Evolutionary conservation across 192 early-diverging fungal species (phyloP).

Genomic region (Dissophora ornata): DNA sequence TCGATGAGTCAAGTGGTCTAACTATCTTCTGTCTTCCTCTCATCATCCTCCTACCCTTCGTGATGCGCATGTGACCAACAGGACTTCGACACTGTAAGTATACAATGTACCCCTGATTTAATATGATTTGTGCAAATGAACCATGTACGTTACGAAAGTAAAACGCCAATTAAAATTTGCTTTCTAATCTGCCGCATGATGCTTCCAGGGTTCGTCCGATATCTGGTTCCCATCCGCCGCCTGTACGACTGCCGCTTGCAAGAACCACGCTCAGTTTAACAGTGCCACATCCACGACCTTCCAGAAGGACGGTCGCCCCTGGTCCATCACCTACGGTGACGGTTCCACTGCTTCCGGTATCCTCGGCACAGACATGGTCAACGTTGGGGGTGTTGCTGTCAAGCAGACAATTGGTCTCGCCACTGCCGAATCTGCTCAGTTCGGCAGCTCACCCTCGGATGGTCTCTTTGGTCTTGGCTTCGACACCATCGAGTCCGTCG

Average conservation of each 20-base stretch:
- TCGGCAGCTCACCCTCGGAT: slow-evolving; percentile 65
- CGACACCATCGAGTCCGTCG: slow-evolving; percentile 56
- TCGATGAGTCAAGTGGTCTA: too few species aligned
- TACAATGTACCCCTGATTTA: too few species aligned
- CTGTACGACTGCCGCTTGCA: slow-evolving; percentile 59
- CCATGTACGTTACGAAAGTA: too few species aligned
- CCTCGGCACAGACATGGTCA: slow-evolving; percentile 65
- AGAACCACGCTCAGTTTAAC: slow-evolving; percentile 59
- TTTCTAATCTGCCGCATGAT: too few species aligned
- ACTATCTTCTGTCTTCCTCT: too few species aligned
- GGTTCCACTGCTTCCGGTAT: slow-evolving; percentile 61
- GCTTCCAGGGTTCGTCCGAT: slow-evolving; percentile 68
- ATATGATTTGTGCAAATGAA: too few species aligned
- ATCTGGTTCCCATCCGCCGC: slow-evolving; percentile 67
- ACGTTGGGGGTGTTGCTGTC: slow-evolving; percentile 68
- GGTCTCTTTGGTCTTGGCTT: slow-evolving; percentile 67
- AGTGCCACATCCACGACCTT: slow-evolving; percentile 62
- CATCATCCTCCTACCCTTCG: too few species aligned
- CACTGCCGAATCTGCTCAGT: slow-evolving; percentile 63
- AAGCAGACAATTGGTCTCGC: slow-evolving; percentile 72
- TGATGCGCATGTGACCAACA: too few species aligned
- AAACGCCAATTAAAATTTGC: too few species aligned
- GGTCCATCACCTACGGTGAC: slow-evolving; percentile 76
- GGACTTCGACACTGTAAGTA: not conserved
- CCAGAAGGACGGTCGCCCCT: slow-evolving; percentile 65